Base-by-base conservation (phyloP, 208 protist species). In the Trypanosoma congolense region DNA sequence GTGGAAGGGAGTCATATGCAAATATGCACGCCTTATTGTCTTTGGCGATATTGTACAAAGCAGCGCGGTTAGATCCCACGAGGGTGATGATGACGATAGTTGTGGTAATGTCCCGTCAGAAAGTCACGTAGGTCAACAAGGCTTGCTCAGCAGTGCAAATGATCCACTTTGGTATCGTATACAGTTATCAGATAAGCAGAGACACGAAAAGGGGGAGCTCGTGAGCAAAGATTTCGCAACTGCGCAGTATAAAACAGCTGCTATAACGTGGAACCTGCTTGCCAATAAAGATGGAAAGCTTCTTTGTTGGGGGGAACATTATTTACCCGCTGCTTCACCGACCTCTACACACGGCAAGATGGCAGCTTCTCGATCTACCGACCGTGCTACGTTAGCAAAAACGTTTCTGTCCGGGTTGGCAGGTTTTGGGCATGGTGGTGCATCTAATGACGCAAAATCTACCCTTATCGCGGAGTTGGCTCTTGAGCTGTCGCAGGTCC, bases 121-220 rank as follows among this genome's bases (percentile, higher is more conserved):
- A 6, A 38, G 12, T 12, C 12, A 38, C 33, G 12, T 16, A 12
- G 33, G 33, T 12, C 6, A 6, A 16, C 9, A 38, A 12, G 6
- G 9, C 9, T 38, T 12, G 10, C 5, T 22, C 12, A 8, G 18
- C 48, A 16, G 21, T 8, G 16, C 10, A 3, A 42, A 28, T 25
- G 33, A 44, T 30, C 47, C 33, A 9, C n/a, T 64, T 9, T 70
- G 48, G 22, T 93, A 93, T 57, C 50, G 57, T 22, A 80, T 93
- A 61, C 64, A 54, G 2, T 71, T 87, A n/a, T 82, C 73, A 3
- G 80, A 93, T 49, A 71, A 78, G 69, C 87, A 94, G 73, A 83
- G 76, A n/a, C 77, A 94, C 61, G 77, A 79, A 31, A 80, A 77
- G 56, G 86, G 86, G n/a, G 77, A 63, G 41, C 52, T 72, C 14